A percentile compares a stretch with the other conserved stretches of the same genome.
These are phyloP conservation scores for Jimgerdemannia flammicorona DNA, from an alignment of 192 early-diverging fungal genomes.

Conservation along the genomic window DNA sequence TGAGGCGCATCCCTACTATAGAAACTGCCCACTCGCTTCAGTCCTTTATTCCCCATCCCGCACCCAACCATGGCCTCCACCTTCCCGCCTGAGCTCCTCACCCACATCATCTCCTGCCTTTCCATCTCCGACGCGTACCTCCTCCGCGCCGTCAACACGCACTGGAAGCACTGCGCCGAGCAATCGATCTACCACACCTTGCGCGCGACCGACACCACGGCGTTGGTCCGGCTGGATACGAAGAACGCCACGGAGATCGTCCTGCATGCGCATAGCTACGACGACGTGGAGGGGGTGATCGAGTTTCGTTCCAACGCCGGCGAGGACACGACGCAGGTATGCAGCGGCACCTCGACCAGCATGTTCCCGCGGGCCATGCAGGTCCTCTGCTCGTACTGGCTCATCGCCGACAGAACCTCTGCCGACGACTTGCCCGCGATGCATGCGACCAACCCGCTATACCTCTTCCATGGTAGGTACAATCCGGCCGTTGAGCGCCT, in stretches of 20 bases:
- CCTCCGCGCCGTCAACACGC: not conserved
- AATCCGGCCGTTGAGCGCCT: not conserved
- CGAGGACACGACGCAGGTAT: not conserved
- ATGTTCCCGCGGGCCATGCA: not conserved
- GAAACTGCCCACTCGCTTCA: too few species aligned
- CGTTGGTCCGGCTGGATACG: not conserved
- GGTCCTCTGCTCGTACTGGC: not conserved
- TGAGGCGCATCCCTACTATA: too few species aligned
- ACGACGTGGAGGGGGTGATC: not conserved
- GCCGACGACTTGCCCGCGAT: not conserved
- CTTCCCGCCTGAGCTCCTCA: not conserved
- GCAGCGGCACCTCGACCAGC: not conserved
- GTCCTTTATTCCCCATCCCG: too few species aligned
- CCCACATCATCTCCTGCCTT: not conserved
- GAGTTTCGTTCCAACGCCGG: not conserved
- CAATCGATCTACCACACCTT: not conserved
- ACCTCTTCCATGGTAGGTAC: not conserved
- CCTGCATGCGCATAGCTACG: not conserved
- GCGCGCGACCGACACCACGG: not conserved
- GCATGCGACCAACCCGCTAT: not conserved
- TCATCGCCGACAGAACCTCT: not conserved
- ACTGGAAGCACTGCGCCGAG: not conserved
- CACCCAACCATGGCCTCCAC: not conserved
- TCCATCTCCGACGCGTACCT: not conserved
- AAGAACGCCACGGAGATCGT: not conserved